Evolutionary conservation across 2,329 filamentous ascomycete species (phyloP).

Genomic region (Calonectria pteridis): DNA sequence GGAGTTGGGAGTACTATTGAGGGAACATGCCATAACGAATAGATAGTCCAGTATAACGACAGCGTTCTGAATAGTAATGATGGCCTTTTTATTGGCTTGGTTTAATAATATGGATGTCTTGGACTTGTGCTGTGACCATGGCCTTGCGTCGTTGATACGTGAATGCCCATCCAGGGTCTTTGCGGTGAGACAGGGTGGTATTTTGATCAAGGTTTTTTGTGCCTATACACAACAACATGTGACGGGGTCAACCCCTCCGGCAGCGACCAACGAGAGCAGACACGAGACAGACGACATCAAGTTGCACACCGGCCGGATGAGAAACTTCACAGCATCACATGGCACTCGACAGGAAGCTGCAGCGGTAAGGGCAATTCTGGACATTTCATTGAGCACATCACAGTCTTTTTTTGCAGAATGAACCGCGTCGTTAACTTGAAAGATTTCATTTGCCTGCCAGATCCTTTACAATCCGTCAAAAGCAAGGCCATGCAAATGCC

Average conservation of each 20-base stretch:
- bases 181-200: not conserved
- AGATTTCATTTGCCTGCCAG: constrained; percentile 66
- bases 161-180: not conserved
- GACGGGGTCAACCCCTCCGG: not conserved
- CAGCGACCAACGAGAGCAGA: not conserved
- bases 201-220: not conserved
- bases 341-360: constrained; percentile 11
- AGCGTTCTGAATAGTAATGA: constrained; percentile 8
- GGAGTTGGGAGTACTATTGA: not conserved
- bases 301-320: constrained; percentile 4
- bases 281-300: not conserved
- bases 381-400: constrained; percentile 43
- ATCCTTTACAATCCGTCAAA: constrained; percentile 63
- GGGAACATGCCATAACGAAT: constrained; percentile 4
- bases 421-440: constrained; percentile 53
- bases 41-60: not conserved
- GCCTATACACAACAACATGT: not conserved
- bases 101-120: too few relatives aligned
- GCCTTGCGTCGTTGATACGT: too few relatives aligned
- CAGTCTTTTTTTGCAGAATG: constrained; percentile 35
- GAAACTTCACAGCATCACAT: constrained; percentile 12
- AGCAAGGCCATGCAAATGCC: constrained; percentile 66
- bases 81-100: not conserved
- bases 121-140: too few relatives aligned
- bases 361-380: constrained; percentile 34